Percentiles rank a stretch among this genome's conserved stretches.
These are phyloP conservation scores for Clarkia xantiana DNA, from an alignment of 345 rosid genomes.

Conservation along the genomic window DNA sequence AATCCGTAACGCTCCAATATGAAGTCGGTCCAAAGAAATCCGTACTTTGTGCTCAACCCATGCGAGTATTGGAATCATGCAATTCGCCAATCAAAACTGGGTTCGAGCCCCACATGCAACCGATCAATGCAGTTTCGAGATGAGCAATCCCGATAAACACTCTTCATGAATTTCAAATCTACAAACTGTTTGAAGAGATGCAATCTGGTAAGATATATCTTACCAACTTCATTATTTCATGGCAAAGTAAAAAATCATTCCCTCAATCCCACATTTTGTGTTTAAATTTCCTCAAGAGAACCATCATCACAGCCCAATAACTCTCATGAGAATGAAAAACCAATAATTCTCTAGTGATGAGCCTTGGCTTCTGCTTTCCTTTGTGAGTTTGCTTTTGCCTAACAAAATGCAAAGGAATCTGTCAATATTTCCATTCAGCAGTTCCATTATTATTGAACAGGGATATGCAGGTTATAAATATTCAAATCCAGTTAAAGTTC, in stretches of 20 bases:
- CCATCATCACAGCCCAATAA: background rate
- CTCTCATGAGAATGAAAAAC: conserved; percentile 2
- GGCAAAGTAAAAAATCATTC: background rate
- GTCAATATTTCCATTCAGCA: too few relatives aligned
- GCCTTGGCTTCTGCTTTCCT: conserved; percentile 45
- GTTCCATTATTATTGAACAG: too few relatives aligned
- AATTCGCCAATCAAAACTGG: too few relatives aligned
- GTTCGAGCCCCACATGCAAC: too few relatives aligned
- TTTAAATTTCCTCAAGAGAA: conserved; percentile 1
- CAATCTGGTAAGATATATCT: conserved; percentile 1
- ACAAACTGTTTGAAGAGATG: background rate
- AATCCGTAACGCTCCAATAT: too few relatives aligned
- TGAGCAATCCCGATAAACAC: background rate
- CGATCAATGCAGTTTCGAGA: too few relatives aligned
- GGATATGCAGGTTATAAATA: too few relatives aligned
- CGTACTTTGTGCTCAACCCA: too few relatives aligned
- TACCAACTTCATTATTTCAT: conserved; percentile 10
- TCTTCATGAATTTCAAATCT: background rate
- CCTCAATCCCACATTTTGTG: background rate
- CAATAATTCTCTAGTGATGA: conserved; percentile 9
- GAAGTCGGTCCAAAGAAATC: too few relatives aligned
- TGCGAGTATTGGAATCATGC: too few relatives aligned
- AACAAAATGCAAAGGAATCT: conserved; percentile 2
- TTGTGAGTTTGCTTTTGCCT: conserved; percentile 30
- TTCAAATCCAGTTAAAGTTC: too few relatives aligned